Conservation (phyloP, 1,284 basidiomycete genomes). For the Ceratobasidium sp. region DNA sequence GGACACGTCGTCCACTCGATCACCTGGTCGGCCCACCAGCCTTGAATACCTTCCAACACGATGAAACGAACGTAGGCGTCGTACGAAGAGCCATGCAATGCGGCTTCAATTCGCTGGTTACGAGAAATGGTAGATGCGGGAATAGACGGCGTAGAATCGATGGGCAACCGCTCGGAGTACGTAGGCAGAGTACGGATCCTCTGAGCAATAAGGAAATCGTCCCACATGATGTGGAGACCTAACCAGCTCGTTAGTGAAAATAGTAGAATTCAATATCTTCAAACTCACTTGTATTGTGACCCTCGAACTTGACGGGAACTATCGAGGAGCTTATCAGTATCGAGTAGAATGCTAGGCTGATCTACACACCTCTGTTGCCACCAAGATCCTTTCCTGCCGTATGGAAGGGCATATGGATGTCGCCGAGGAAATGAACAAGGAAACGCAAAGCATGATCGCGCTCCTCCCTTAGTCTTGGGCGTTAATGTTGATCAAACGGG, state of each 20-base stretch:
- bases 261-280: too few relatives aligned
- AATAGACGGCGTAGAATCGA: neutral
- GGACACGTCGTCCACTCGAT: slow-evolving; percentile 79
- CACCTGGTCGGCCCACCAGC: slow-evolving; percentile 72
- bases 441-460: slow-evolving; percentile 82
- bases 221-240: slow-evolving; percentile 92
- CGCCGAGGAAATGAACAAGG: slow-evolving; percentile 90
- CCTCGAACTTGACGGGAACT: slow-evolving; percentile 56
- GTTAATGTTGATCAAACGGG: neutral
- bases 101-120: slow-evolving; percentile 67
- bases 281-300: slow-evolving; percentile 51
- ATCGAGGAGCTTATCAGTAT: slow-evolving; percentile 2
- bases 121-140: slow-evolving; percentile 42
- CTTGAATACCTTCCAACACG: slow-evolving; percentile 83
- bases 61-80: slow-evolving; percentile 90
- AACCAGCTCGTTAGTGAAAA: neutral
- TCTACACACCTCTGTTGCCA: slow-evolving; percentile 71
- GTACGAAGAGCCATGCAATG: slow-evolving; percentile 85
- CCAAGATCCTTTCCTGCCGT: slow-evolving; percentile 87
- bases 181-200: slow-evolving; percentile 83
- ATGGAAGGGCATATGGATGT: slow-evolving; percentile 92
- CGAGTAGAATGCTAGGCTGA: slow-evolving; percentile 35
- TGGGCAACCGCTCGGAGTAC: slow-evolving; percentile 78
- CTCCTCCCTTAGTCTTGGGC: slow-evolving; percentile 49
- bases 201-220: slow-evolving; percentile 83